Conservation (phyloP, 2,329 filamentous ascomycete genomes). For the Akanthomyces uredinophilus region DNA sequence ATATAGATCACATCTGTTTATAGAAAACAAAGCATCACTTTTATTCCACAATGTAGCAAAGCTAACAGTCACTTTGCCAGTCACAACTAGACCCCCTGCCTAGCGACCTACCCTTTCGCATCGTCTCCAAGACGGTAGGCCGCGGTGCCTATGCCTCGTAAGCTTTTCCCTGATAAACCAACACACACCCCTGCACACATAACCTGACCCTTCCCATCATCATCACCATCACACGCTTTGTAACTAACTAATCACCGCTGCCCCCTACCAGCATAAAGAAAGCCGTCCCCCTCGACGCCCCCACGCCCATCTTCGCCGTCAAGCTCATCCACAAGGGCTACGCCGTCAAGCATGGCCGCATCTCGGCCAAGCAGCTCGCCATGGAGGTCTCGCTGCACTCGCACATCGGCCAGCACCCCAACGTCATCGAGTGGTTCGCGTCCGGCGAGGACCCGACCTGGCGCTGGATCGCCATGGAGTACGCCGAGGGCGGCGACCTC, state of each 20-base stretch:
- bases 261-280: conserved; percentile 72
- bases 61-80: conserved; percentile 50
- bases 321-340: conserved; percentile 99
- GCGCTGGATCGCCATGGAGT: conserved; percentile 98
- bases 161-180: conserved; percentile 22
- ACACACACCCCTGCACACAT: conserved; percentile 10
- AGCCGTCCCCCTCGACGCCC: conserved; percentile 66
- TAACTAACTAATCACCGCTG: conserved; percentile 14
- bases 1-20: background rate
- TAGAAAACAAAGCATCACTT: background rate
- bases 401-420: conserved; percentile 81
- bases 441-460: conserved; percentile 80
- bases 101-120: conserved; percentile 78
- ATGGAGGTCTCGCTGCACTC: conserved; percentile 90
- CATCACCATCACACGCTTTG: background rate
- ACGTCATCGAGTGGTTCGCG: conserved; percentile 90
- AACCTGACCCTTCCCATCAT: too few relatives aligned
- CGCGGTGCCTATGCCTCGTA: conserved; percentile 97
- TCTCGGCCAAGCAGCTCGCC: conserved; percentile 81
- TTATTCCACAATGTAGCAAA: conserved; percentile 27
- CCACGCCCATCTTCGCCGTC: conserved; percentile 82
- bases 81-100: conserved; percentile 89
- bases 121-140: conserved; percentile 94
- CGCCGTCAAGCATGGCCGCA: conserved; percentile 79
- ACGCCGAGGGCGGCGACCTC: conserved; percentile 88